Evolutionary conservation across 306 rosid species (phyloP).

Genomic region (Spatholobus suberectus): DNA sequence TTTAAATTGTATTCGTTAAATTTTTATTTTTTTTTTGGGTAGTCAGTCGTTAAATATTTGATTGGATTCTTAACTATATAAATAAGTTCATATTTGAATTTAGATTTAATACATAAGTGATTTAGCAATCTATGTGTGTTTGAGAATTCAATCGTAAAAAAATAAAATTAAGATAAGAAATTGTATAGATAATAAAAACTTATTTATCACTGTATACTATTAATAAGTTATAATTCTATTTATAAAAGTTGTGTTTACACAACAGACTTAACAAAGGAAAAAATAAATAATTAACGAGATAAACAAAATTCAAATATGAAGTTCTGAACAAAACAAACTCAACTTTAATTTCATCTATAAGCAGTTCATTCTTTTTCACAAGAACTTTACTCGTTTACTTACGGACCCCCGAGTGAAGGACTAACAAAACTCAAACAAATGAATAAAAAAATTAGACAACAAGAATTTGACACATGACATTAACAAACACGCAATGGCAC

Average conservation of each 20-base stretch:
- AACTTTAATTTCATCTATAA: neutral
- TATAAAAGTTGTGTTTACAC: neutral
- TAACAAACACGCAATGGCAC: neutral
- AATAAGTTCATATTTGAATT: neutral
- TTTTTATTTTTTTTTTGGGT: no score
- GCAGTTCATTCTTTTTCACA: neutral
- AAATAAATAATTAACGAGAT: neutral
- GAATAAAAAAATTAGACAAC: neutral
- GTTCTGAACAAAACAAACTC: neutral
- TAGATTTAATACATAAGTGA: neutral
- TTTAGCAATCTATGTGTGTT: neutral
- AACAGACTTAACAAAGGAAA: neutral
- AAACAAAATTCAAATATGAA: neutral
- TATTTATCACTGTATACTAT: no score
- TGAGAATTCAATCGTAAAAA: neutral
- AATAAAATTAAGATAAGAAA: neutral
- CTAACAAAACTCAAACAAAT: neutral
- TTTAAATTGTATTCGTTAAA: neutral
- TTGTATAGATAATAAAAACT: neutral
- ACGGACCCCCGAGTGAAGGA: neutral
- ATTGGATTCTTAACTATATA: neutral
- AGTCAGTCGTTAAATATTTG: neutral
- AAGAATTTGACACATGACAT: conserved; percentile 9
- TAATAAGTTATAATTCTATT: neutral
- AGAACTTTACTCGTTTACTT: neutral